These are phyloP conservation scores for Penicillium janthinellum DNA, from an alignment of 2,329 filamentous ascomycete genomes.

Conservation along the genomic window DNA sequence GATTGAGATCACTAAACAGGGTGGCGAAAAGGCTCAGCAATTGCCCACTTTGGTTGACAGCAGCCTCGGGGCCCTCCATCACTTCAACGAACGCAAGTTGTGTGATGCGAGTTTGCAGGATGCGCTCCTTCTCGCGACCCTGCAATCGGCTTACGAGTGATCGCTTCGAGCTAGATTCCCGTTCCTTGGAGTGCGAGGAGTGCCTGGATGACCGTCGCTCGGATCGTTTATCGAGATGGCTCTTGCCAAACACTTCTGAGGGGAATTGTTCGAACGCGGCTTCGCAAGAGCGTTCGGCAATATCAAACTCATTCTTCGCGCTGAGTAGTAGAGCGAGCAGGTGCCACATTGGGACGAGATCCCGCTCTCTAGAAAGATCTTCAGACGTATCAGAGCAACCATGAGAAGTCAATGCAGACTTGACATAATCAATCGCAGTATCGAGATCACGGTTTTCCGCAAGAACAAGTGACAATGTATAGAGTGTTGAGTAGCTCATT, in stretches of 20 bases:
- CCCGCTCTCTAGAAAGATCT: slow-evolving; percentile 42
- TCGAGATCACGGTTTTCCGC: slow-evolving; percentile 82
- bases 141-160: slow-evolving; percentile 77
- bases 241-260: slow-evolving; percentile 70
- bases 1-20: slow-evolving; percentile 69
- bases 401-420: slow-evolving; percentile 68
- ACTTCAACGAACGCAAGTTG: slow-evolving; percentile 83
- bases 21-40: slow-evolving; percentile 78
- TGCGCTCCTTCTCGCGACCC: slow-evolving; percentile 77
- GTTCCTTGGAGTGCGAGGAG: slow-evolving; percentile 26
- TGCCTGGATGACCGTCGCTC: slow-evolving; percentile 45
- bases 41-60: slow-evolving; percentile 86
- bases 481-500: slow-evolving; percentile 74
- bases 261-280: slow-evolving; percentile 89
- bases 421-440: slow-evolving; percentile 79
- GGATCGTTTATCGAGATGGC: slow-evolving; percentile 46
- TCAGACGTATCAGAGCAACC: slow-evolving; percentile 30
- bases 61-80: slow-evolving; percentile 77
- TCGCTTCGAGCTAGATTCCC: slow-evolving; percentile 36
- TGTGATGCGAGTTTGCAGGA: slow-evolving; percentile 95
- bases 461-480: slow-evolving; percentile 79
- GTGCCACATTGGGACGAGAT: slow-evolving; percentile 85
- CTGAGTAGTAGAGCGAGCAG: slow-evolving; percentile 82
- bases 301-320: slow-evolving; percentile 79
- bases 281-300: slow-evolving; percentile 80